phyloP scores from a whole-genome alignment of 129 eudicot genomes.

The Chrysanthemum makinoi region DNA sequence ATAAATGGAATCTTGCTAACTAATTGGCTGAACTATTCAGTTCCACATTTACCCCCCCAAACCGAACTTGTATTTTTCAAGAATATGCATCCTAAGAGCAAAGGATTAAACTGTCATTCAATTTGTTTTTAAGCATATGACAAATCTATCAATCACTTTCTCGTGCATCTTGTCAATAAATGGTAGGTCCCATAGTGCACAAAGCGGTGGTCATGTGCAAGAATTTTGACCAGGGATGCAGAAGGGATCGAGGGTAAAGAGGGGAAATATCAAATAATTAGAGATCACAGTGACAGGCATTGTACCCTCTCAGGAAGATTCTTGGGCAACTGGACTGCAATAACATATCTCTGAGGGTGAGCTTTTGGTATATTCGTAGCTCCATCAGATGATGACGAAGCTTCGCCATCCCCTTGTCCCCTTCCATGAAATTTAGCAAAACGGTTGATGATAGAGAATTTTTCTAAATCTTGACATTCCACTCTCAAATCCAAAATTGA shows the following conservation, averaged over 20 bases:
- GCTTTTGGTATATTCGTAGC: constrained; percentile 45
- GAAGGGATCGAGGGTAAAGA: constrained; percentile 15
- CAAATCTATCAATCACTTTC: constrained; percentile 33
- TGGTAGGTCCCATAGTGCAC: constrained; percentile 36
- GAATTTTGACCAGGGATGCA: constrained; percentile 23
- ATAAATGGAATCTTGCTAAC: constrained; percentile 37
- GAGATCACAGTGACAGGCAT: constrained; percentile 70
- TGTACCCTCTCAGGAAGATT: constrained; percentile 86
- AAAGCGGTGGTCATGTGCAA: constrained; percentile 29
- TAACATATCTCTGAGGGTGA: constrained; percentile 64
- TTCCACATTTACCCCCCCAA: constrained; percentile 36
- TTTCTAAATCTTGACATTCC: constrained; percentile 79
- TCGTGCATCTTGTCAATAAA: constrained; percentile 32
- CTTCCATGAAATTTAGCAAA: constrained; percentile 80
- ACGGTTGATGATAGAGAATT: constrained; percentile 64
- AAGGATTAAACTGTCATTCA: constrained; percentile 26
- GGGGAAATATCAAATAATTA: constrained; percentile 24
- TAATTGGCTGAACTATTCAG: constrained; percentile 40
- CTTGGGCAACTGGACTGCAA: constrained; percentile 66
- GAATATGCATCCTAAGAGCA: constrained; percentile 38
- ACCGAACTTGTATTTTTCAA: constrained; percentile 44
- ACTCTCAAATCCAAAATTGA: constrained; percentile 68
- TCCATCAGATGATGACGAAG: constrained; percentile 58
- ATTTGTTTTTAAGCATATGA: constrained; percentile 22
- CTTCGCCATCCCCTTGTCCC: constrained; percentile 61